Evolutionary conservation across 345 rosid genomes (phyloP).

Genomic region (Melaleuca alternifolia): DNA sequence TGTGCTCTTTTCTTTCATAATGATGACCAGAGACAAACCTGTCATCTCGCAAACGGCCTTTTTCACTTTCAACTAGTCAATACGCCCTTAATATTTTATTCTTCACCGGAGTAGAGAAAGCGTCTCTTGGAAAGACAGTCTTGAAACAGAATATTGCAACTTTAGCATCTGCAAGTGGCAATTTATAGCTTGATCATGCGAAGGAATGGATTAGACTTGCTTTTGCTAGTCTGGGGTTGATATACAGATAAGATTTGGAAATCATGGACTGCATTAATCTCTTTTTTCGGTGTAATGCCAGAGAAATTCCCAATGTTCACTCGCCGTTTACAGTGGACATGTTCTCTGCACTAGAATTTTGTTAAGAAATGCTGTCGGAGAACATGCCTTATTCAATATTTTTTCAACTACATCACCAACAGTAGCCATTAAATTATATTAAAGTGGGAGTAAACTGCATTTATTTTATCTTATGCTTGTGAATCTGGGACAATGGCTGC

Average conservation of each 20-base stretch:
- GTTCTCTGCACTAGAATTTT: too few species aligned
- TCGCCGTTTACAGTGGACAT: neutral
- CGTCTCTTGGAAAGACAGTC: neutral
- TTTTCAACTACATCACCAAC: neutral
- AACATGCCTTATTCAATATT: neutral
- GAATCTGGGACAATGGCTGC: neutral
- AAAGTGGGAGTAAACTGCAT: neutral
- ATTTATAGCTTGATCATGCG: neutral
- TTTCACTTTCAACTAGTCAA: neutral
- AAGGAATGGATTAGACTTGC: neutral
- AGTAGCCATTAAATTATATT: neutral
- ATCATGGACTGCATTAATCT: neutral
- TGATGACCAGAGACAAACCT: neutral
- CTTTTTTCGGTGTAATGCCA: neutral
- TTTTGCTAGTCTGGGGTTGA: neutral
- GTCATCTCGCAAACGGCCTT: neutral
- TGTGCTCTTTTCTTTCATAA: neutral
- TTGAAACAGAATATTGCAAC: neutral
- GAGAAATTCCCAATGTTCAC: neutral
- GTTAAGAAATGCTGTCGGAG: too few species aligned
- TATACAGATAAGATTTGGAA: neutral
- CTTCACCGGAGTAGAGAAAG: neutral
- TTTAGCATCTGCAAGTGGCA: neutral
- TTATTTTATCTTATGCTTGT: neutral
- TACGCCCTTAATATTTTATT: neutral